These are phyloP conservation scores for Mortierella sp. DNA, from an alignment of 371 early-diverging fungal genomes.

Conservation along the genomic window DNA sequence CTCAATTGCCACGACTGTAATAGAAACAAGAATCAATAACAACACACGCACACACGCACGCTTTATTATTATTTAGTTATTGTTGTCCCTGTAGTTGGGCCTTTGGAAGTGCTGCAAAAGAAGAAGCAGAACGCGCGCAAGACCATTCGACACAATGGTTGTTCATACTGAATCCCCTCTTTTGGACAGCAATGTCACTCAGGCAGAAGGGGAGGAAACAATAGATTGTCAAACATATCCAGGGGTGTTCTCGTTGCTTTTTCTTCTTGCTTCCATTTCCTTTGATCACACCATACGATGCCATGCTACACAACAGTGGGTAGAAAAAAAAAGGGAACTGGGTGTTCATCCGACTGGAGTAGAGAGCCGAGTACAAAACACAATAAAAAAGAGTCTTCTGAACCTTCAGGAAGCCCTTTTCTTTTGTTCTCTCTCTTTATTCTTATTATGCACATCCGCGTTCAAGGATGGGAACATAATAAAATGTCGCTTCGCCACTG, in stretches of 20 bases:
- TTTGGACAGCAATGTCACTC: neutral
- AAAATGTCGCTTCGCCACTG: neutral
- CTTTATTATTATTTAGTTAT: neutral
- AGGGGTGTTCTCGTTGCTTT: neutral
- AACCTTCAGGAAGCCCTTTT: neutral
- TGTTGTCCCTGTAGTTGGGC: no score
- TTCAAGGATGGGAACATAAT: no score
- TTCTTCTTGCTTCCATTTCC: neutral
- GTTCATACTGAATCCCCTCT: neutral
- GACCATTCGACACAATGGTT: neutral
- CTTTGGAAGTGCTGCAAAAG: no score
- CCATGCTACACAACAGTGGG: neutral
- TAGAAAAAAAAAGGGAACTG: neutral
- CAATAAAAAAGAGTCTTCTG: neutral
- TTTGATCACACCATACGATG: neutral
- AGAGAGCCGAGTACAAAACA: neutral
- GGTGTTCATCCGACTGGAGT: no score
- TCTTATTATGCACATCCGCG: neutral
- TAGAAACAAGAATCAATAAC: neutral
- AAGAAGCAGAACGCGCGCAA: no score
- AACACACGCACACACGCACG: neutral
- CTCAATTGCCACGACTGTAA: neutral
- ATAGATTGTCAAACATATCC: slow-evolving; percentile 7
- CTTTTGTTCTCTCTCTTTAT: neutral
- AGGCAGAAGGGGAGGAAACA: neutral